Base-by-base conservation (phyloP, 306 rosid species). In the Datisca glomerata region DNA sequence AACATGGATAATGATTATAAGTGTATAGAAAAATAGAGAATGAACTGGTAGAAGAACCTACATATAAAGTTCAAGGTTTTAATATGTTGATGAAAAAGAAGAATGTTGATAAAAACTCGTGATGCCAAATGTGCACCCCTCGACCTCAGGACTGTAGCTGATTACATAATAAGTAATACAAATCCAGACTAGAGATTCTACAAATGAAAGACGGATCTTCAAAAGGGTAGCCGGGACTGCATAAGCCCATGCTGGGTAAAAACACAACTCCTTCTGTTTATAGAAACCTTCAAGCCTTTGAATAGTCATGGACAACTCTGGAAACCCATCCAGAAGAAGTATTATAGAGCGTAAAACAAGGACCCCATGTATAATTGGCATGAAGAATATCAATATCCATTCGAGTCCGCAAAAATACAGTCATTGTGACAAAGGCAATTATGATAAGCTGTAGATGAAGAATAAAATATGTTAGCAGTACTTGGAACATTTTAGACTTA, bases 181-280 rank as follows among this genome's bases (percentile, higher is more conserved):
- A 5, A 77, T 58, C 81, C 77, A 69, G 3, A 62, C 65, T 4
- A 74, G 21, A 12, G 81, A 41, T 41, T 55, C 68, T 7, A 51
- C 4, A 21, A 69, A 18, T 6, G 77, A 74, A 38, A 74, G 32
- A 18, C 77, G 81, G 42, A 74, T 16, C 42, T 65, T 74, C 19
- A 69, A 11, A 23, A 74, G 15, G 13, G 65, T 18, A 19, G 77
- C 55, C 0, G 81, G 77, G 47, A 74, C 47, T 17, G 72, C 60
- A 54, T 74, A 74, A 18, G 77, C 71, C 74, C 78, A 74, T 18
- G 82, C 66, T 6, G 77, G 81, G 18, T 66, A 69, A 35, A 69
- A 66, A 9, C 35, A 28, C 5, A 69, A 41, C 7, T 65, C 53
- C 17, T 41, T 64, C 37, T 64, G 81, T 14, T 74, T 74, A 32